Percentiles rank a stretch among this genome's conserved stretches.
Evolutionary conservation across 108 stramenopile genomes (phyloP).

Genomic region (Ochromonas danica): DNA sequence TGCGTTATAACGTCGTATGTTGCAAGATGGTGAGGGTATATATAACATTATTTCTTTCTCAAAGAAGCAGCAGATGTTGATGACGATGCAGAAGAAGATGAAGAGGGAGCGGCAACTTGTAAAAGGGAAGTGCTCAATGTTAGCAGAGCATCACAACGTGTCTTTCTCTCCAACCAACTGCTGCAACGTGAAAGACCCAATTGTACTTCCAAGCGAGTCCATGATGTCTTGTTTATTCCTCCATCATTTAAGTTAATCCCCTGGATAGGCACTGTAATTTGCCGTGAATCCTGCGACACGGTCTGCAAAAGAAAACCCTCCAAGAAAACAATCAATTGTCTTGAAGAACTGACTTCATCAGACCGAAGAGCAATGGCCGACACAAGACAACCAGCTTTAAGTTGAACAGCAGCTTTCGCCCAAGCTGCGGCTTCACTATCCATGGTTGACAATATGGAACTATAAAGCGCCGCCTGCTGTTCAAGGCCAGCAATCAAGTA

Average conservation of each 20-base stretch:
- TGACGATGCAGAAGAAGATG: no score
- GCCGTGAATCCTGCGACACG: no score
- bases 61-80: no score
- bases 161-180: conserved; percentile 4
- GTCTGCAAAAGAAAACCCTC: background rate
- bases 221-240: background rate
- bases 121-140: background rate
- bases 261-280: background rate
- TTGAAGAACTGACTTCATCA: background rate
- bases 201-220: background rate
- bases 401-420: background rate
- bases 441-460: background rate
- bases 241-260: background rate
- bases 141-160: conserved; percentile 5
- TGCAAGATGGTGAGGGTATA: no score
- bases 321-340: background rate
- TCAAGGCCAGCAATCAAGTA: background rate
- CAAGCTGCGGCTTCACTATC: conserved; percentile 5
- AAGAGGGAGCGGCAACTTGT: no score
- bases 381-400: background rate
- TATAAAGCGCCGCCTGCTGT: background rate
- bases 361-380: background rate
- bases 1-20: no score
- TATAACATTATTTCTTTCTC: no score
- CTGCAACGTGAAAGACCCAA: background rate